These are phyloP conservation scores for Exophiala bonariae DNA, from an alignment of 2,329 filamentous ascomycete species.

Conservation along the genomic window DNA sequence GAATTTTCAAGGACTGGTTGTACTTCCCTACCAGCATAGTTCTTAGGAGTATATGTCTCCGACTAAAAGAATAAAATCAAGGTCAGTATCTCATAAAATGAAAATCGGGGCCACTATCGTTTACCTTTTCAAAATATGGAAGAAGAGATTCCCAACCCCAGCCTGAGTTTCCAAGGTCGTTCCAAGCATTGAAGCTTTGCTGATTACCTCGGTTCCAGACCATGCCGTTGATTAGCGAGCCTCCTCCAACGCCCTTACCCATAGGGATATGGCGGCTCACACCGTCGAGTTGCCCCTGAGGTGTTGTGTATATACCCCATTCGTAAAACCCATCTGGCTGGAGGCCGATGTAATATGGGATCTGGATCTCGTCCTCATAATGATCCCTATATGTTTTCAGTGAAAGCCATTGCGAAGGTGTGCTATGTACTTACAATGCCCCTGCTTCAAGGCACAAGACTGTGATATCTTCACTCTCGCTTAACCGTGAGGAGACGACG, in stretches of 20 bases:
- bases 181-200: slow-evolving; percentile 49
- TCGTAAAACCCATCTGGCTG: slow-evolving; percentile 30
- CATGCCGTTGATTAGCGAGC: slow-evolving; percentile 40
- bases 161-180: slow-evolving; percentile 44
- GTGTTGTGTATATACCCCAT: slow-evolving; percentile 29
- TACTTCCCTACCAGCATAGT: slow-evolving; percentile 34
- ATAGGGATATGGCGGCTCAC: slow-evolving; percentile 24
- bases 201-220: slow-evolving; percentile 40
- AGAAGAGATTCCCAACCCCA: slow-evolving; percentile 47
- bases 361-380: slow-evolving; percentile 29
- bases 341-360: slow-evolving; percentile 31
- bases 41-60: slow-evolving; percentile 42
- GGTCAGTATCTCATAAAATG: neutral
- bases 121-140: slow-evolving; percentile 52
- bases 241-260: slow-evolving; percentile 38
- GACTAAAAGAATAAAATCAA: slow-evolving; percentile 30
- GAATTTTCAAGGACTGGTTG: slow-evolving; percentile 42
- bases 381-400: slow-evolving; percentile 28
- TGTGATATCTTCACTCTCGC: slow-evolving; percentile 28
- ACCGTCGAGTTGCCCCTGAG: slow-evolving; percentile 31
- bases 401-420: neutral
- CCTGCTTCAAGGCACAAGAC: slow-evolving; percentile 33
- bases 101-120: slow-evolving; percentile 12
- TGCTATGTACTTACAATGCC: slow-evolving; percentile 7
- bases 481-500: slow-evolving; percentile 30